Conservation (phyloP, 2,329 filamentous ascomycete species). For the Whalleya microplaca region DNA sequence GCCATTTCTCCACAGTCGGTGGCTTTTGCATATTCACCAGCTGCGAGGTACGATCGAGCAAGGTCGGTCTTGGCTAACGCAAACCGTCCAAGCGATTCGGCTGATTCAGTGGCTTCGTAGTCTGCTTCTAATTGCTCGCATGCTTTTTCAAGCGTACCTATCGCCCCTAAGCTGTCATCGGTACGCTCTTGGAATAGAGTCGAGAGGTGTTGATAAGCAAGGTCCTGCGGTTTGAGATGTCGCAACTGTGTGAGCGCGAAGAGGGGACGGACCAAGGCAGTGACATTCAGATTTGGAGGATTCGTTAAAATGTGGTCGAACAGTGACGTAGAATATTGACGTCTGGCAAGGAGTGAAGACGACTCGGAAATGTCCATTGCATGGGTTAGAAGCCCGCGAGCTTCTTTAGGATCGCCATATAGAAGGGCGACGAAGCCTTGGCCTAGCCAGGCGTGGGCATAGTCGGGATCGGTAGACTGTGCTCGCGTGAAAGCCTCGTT, state of each 20-base stretch:
- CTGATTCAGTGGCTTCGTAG: constrained; percentile 83
- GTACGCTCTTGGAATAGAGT: constrained; percentile 83
- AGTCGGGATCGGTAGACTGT: constrained; percentile 93
- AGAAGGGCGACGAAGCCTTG: constrained; percentile 85
- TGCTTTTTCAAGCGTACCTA: constrained; percentile 65
- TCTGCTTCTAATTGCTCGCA: constrained; percentile 75
- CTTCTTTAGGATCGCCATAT: constrained; percentile 74
- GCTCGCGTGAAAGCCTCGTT: constrained; percentile 88
- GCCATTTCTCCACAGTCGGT: constrained; percentile 81
- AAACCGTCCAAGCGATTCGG: constrained; percentile 73
- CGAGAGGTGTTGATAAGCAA: constrained; percentile 76
- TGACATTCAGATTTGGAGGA: constrained; percentile 53
- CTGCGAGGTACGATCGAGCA: constrained; percentile 79
- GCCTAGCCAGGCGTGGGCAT: constrained; percentile 90
- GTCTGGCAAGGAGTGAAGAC: constrained; percentile 71
- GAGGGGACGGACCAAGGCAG: constrained; percentile 78
- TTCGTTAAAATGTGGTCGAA: constrained; percentile 79
- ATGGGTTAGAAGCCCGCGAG: constrained; percentile 85
- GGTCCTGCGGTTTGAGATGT: constrained; percentile 69
- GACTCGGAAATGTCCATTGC: constrained; percentile 91
- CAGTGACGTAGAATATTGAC: constrained; percentile 77
- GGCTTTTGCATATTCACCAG: constrained; percentile 66
- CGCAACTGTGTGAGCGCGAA: constrained; percentile 86
- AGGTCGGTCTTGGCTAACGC: constrained; percentile 86
- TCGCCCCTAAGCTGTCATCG: constrained; percentile 67